Conservation (phyloP, 2,329 filamentous ascomycete genomes). For the Arthrinium phaeospermum region DNA sequence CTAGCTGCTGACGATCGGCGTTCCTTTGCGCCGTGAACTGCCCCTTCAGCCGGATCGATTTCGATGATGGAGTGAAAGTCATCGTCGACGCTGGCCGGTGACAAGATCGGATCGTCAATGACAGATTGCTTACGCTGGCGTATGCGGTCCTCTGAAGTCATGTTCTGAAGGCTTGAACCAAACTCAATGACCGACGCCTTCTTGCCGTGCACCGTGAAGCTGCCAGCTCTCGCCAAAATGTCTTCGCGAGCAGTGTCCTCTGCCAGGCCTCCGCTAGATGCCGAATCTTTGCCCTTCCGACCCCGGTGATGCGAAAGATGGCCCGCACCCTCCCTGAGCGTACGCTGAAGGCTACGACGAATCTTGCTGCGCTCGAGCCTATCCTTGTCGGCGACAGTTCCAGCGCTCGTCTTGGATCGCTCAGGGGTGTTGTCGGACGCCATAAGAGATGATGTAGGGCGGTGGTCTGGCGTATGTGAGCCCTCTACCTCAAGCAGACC, state of each 20-base stretch:
- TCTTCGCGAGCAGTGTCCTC: constrained; percentile 64
- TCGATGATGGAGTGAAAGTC: constrained; percentile 61
- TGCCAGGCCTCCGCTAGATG: constrained; percentile 59
- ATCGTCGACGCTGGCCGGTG: constrained; percentile 47
- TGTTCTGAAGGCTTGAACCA: constrained; percentile 83
- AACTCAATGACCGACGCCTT: constrained; percentile 98
- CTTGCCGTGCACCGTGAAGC: constrained; percentile 96
- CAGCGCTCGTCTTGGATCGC: constrained; percentile 42
- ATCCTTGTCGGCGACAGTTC: constrained; percentile 44
- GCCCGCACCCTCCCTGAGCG: constrained; percentile 79
- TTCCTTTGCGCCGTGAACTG: constrained; percentile 46
- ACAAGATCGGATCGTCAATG: constrained; percentile 46
- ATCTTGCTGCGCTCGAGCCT: constrained; percentile 70
- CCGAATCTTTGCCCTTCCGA: constrained; percentile 77
- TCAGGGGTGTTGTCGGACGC: constrained; percentile 50
- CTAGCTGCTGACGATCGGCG: constrained; percentile 68
- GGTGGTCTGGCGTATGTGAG: constrained; percentile 49
- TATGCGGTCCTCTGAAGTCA: constrained; percentile 75
- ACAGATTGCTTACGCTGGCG: constrained; percentile 63
- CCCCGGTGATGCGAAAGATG: constrained; percentile 72
- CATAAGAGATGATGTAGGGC: constrained; percentile 45
- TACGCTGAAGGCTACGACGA: constrained; percentile 86
- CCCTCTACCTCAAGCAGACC: constrained; percentile 62
- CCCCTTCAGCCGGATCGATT: constrained; percentile 41
- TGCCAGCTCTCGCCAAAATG: constrained; percentile 79